Conservation (phyloP, 345 rosid genomes). For the Toxicodendron radicans region DNA sequence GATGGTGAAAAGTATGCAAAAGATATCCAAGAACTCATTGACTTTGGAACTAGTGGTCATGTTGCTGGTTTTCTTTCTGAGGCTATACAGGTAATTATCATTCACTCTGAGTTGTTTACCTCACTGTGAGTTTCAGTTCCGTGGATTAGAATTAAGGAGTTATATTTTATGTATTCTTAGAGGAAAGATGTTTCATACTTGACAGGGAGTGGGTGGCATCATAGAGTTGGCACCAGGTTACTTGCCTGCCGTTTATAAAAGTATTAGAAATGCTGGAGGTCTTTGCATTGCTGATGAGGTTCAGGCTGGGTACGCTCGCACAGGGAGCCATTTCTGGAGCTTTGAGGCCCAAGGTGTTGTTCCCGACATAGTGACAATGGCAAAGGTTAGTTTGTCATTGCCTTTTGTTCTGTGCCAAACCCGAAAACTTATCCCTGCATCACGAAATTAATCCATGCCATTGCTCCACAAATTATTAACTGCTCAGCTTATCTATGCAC, state of each 20-base stretch:
- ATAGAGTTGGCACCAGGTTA: conserved; percentile 91
- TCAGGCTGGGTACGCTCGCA: conserved; percentile 83
- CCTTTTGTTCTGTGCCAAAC: too few species aligned
- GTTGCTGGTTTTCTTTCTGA: conserved; percentile 89
- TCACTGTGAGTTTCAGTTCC: neutral
- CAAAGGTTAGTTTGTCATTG: conserved; percentile 63
- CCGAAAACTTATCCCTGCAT: too few species aligned
- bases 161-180: neutral
- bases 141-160: neutral
- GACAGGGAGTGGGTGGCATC: conserved; percentile 97
- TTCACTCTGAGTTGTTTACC: neutral
- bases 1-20: conserved; percentile 88
- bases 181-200: neutral
- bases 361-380: conserved; percentile 99
- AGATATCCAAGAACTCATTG: conserved; percentile 77
- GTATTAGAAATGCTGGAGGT: conserved; percentile 85
- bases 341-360: conserved; percentile 87
- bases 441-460: too few species aligned
- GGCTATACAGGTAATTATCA: conserved; percentile 74
- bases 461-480: neutral
- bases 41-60: conserved; percentile 83
- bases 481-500: neutral
- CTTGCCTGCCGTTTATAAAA: conserved; percentile 64
- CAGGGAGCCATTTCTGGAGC: conserved; percentile 89
- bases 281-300: conserved; percentile 94